Base-by-base conservation (phyloP, 1,139 yeast species). In the Debaryomyces psychrophilus region DNA sequence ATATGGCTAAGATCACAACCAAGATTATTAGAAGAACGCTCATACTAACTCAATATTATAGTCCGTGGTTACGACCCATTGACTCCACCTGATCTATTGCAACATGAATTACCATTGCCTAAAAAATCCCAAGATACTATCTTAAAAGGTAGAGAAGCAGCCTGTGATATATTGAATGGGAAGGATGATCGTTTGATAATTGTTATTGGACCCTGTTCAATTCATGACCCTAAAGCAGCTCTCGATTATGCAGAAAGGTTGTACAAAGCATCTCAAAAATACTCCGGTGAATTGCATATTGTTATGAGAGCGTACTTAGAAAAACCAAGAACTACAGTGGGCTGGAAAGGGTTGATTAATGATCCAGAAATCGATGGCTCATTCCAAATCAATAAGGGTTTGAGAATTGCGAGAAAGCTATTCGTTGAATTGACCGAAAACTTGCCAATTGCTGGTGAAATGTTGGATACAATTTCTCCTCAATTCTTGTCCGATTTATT, bases 291-390 rank as follows among this genome's bases (percentile, higher is more conserved):
- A 58, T 79, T 93, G 47, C 81, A 83, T 53, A 85, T 93, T 50
- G 87, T 93, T 51, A 93, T 93, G 99, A 85, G 99, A 74, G 98
- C 98, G 3, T 93, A 93, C 75, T 79, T 93, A 61, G 99, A 93
- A 70, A 93, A 93, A 71, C 99, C 99, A 54, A 84, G 99, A 73
- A 93, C 99, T 45, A 93, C 98, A 20, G 98, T 93, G 44, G 99
- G 99, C 51, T 93, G 99, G 99, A 93, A 93, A 71, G 99, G 97
- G 55, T 78, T 93, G 59, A 92, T 93, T 61, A 93, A 93, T 67
- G 99, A 93, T 69, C 99, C 99, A 20, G 96, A 93, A 61, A 87
- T 93, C 57, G 97, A 93, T 65, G 92, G 90, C 50, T 81, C 97
- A 47, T 92, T 89, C 83, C 84, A 90, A 59, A 93, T 93, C 67